Evolutionary conservation across 768 basidiomycete genomes (phyloP).

Genomic region (Trametes villosa): DNA sequence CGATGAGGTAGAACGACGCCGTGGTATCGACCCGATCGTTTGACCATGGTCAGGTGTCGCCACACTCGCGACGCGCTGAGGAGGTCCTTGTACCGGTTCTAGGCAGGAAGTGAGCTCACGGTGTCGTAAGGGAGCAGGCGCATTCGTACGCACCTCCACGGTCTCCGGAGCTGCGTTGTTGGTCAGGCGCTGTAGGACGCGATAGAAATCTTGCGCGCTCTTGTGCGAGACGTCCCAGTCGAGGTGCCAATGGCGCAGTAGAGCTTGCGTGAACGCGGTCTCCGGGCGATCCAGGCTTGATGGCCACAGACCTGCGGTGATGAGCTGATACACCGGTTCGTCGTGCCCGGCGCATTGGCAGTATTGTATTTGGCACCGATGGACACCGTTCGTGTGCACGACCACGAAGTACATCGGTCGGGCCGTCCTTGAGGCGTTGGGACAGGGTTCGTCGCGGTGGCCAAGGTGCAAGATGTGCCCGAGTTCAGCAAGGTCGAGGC

Average conservation of each 20-base stretch:
- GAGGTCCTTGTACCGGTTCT: neutral
- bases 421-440: neutral
- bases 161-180: too few species aligned
- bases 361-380: neutral
- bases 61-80: neutral
- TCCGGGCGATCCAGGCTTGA: neutral
- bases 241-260: neutral
- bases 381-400: neutral
- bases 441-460: neutral
- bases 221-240: neutral
- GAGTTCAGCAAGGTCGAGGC: neutral
- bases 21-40: neutral
- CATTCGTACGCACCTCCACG: neutral
- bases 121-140: too few species aligned
- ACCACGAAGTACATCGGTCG: neutral
- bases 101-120: too few species aligned
- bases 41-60: neutral
- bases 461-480: conserved; percentile 1
- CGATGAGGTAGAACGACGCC: neutral
- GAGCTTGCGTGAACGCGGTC: neutral
- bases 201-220: neutral
- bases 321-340: neutral
- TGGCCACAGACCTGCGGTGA: neutral
- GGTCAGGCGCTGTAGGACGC: neutral
- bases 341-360: neutral